Conservation (phyloP, 1,284 basidiomycete species). For the Schizopora paradoxa region DNA sequence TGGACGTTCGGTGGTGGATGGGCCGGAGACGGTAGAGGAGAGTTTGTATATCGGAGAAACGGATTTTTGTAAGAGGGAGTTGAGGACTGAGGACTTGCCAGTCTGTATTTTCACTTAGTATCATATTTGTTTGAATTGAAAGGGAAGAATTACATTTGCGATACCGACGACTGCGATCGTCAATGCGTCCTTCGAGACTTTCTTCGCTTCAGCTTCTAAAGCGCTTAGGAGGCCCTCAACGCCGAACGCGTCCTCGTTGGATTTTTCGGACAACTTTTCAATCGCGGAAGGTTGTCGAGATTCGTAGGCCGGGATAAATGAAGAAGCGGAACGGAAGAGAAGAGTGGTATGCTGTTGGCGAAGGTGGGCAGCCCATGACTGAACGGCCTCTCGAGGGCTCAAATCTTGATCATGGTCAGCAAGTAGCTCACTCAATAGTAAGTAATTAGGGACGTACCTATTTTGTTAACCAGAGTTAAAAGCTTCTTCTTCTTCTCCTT, state of each 20-base stretch:
- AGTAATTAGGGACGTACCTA: conserved; percentile 48
- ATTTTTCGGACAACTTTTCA: too few relatives aligned
- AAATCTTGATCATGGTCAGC: conserved; percentile 50
- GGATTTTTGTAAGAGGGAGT: conserved; percentile 60
- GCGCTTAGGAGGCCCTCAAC: conserved; percentile 40
- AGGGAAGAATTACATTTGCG: conserved; percentile 52
- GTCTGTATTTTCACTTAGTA: conserved; percentile 35
- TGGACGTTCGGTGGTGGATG: conserved; percentile 66
- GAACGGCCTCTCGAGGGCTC: conserved; percentile 77
- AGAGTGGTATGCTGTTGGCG: conserved; percentile 67
- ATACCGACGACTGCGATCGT: conserved; percentile 72
- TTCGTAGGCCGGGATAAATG: conserved; percentile 46
- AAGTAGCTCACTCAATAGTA: conserved; percentile 20
- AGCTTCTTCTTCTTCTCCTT: conserved; percentile 46
- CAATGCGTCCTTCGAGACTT: conserved; percentile 46
- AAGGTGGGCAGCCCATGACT: conserved; percentile 71
- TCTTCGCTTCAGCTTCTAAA: conserved; percentile 41
- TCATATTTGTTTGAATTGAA: background rate
- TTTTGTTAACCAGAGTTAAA: conserved; percentile 82
- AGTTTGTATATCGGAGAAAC: conserved; percentile 59
- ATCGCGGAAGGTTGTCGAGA: conserved; percentile 33
- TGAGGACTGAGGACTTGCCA: conserved; percentile 81
- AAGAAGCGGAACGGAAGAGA: conserved; percentile 76
- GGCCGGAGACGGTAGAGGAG: conserved; percentile 47
- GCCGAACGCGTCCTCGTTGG: conserved; percentile 57